Conservation (phyloP, 306 rosid species). For the Glycine soja region DNA sequence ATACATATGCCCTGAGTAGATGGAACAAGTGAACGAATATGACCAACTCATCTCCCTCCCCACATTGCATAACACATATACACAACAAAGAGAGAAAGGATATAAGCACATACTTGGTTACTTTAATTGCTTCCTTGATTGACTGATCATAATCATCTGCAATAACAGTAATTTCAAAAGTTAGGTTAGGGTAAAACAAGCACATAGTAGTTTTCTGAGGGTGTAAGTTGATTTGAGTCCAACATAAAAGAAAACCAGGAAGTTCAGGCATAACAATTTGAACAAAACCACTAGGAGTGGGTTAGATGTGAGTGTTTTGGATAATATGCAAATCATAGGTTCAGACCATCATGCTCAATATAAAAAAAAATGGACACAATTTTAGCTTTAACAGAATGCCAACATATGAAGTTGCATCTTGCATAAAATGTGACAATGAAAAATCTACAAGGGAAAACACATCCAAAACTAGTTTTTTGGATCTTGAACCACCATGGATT, state of each 20-base stretch:
- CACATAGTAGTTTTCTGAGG: constrained; percentile 29
- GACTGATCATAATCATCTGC: constrained; percentile 97
- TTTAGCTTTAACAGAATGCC: neutral
- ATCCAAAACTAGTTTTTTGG: neutral
- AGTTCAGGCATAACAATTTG: constrained; percentile 1
- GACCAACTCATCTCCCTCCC: constrained; percentile 23
- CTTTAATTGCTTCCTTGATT: constrained; percentile 96
- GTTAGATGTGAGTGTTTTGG: constrained; percentile 13
- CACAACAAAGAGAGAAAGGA: constrained; percentile 11
- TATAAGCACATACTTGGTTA: constrained; percentile 77
- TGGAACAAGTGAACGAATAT: constrained; percentile 6
- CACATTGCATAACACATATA: neutral
- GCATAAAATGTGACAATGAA: constrained; percentile 6
- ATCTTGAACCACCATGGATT: constrained; percentile 23
- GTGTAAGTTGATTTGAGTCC: constrained; percentile 22
- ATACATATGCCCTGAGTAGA: constrained; percentile 35
- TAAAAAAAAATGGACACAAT: neutral
- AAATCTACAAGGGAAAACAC: neutral
- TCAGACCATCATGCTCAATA: neutral
- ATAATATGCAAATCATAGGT: neutral
- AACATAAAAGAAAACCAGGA: constrained; percentile 19
- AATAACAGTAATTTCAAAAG: constrained; percentile 49
- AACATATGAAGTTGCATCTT: neutral
- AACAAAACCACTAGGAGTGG: neutral
- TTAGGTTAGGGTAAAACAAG: constrained; percentile 44